Evolutionary conservation across 2,329 filamentous ascomycete genomes (phyloP), one percentile per base, ranked within the genome.

Genomic region (Xylaria polymorpha): DNA sequence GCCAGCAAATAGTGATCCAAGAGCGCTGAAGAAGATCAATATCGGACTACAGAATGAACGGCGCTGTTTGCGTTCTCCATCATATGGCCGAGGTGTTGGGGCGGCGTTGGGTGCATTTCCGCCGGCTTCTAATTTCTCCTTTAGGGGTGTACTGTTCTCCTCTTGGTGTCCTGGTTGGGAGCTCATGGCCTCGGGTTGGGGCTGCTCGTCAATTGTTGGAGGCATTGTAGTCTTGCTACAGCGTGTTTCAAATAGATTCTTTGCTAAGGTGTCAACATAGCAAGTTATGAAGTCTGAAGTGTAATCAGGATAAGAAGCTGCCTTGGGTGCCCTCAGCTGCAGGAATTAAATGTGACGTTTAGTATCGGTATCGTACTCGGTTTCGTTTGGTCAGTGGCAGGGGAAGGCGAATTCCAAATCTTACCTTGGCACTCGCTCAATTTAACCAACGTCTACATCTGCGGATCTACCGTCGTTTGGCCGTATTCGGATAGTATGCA

Each of bases 1-100:
- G 7, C 59, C 59, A 25, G 60, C 60, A 37, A 67, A 64, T 4
- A 67, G 25, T 6, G 65, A 67, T 7, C 51, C 53, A 18, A 67
- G 29, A 37, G 46, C 18, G 44, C 59, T 48, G n/a, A 67, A 48
- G 32, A 67, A 59, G n/a, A 48, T 9, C 25, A 64, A 18, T 14
- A 67, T 20, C 15, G 65, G 59, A 20, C 15, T 58, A 29, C 63
- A 66, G 37, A 60, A 66, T 25, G 14, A 18, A 15, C 55, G 62
- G 15, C 46, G 44, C 3, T 29, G 56, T 44, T 53, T 65, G 22
- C 22, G 62, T 12, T 59, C 55, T 14, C 22, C 56, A n/a, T 53
- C 37, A 25, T 22, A 10, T 32, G 18, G 25, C 9, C 4, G 35
- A 25, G 61, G 8, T 9, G 44, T 22, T 22, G 15, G 56, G 9